Conservation (phyloP, 2,329 filamentous ascomycete genomes). For the Madurella fahalii region DNA sequence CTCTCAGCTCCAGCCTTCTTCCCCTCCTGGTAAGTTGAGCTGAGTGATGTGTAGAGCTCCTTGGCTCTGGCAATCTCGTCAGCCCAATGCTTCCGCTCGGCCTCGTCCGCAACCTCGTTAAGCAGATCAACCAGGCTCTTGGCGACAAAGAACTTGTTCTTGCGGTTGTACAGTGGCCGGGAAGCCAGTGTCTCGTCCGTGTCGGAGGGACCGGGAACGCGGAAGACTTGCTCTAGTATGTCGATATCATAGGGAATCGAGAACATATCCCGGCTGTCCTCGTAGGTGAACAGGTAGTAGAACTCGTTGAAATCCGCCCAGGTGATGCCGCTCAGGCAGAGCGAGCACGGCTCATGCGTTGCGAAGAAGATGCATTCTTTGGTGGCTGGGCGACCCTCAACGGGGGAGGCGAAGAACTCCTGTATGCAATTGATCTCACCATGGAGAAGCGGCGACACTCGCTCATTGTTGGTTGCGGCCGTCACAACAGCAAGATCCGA, state of each 20-base stretch:
- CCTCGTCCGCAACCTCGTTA: constrained; percentile 33
- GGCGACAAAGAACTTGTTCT: constrained; percentile 52
- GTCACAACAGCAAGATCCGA: constrained; percentile 40
- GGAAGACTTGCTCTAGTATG: constrained; percentile 53
- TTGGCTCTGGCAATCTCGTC: constrained; percentile 47
- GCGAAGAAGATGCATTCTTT: constrained; percentile 54
- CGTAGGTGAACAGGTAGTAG: constrained; percentile 57
- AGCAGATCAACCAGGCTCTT: constrained; percentile 41
- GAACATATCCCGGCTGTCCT: constrained; percentile 54
- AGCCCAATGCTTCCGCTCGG: constrained; percentile 32
- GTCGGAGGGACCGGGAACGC: constrained; percentile 40
- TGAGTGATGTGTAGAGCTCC: constrained; percentile 42
- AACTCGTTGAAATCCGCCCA: constrained; percentile 55
- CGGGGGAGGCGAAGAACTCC: constrained; percentile 46
- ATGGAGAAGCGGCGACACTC: constrained; percentile 51
- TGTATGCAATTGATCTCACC: constrained; percentile 60
- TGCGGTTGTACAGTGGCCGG: constrained; percentile 50
- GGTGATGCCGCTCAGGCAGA: constrained; percentile 54
- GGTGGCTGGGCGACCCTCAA: constrained; percentile 30
- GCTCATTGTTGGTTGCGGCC: constrained; percentile 54
- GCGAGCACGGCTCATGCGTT: constrained; percentile 56
- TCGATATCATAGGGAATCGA: constrained; percentile 55
- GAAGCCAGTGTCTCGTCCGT: constrained; percentile 34
- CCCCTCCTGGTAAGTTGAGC: constrained; percentile 46
- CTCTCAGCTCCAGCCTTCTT: constrained; percentile 41